phyloP scores from a whole-genome alignment of 495 filamentous ascomycete species.

The Xylaria scruposa region DNA sequence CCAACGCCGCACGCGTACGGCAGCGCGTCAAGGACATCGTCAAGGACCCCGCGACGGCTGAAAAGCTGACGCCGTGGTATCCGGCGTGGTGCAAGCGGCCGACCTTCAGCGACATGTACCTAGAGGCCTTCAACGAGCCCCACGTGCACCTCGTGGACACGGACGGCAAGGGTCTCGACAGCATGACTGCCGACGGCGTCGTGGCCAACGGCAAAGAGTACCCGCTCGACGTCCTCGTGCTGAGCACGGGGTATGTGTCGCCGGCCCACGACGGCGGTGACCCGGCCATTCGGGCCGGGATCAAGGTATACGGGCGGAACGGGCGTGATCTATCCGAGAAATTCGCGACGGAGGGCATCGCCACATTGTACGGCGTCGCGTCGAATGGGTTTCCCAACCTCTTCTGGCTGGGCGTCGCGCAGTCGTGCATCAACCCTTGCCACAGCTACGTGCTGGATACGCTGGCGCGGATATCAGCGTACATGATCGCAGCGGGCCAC shows the following conservation, averaged over 20 bases:
- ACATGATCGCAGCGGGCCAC: constrained; percentile 56
- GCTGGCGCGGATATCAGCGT: constrained; percentile 48
- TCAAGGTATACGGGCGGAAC: constrained; percentile 50
- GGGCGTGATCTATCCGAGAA: constrained; percentile 51
- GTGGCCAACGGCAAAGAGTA: constrained; percentile 48
- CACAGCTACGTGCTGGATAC: constrained; percentile 50
- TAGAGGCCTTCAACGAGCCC: constrained; percentile 50
- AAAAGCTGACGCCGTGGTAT: constrained; percentile 54
- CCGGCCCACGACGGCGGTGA: constrained; percentile 42
- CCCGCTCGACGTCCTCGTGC: constrained; percentile 56
- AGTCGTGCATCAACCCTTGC: constrained; percentile 51
- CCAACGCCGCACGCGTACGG: constrained; percentile 36
- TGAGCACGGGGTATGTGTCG: constrained; percentile 55
- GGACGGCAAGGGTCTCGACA: constrained; percentile 55
- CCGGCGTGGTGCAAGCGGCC: constrained; percentile 55
- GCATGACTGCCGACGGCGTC: constrained; percentile 46
- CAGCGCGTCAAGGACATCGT: constrained; percentile 52
- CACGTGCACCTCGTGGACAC: constrained; percentile 62
- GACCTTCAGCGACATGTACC: constrained; percentile 55
- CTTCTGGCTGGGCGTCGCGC: constrained; percentile 52
- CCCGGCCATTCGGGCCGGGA: constrained; percentile 40
- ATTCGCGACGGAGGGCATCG: constrained; percentile 44
- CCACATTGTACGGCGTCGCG: constrained; percentile 57
- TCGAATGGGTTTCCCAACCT: constrained; percentile 60
- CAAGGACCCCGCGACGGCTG: constrained; percentile 49